Conservation (phyloP, 352 stramenopile species). For the Globisporangium cylindrosporum region DNA sequence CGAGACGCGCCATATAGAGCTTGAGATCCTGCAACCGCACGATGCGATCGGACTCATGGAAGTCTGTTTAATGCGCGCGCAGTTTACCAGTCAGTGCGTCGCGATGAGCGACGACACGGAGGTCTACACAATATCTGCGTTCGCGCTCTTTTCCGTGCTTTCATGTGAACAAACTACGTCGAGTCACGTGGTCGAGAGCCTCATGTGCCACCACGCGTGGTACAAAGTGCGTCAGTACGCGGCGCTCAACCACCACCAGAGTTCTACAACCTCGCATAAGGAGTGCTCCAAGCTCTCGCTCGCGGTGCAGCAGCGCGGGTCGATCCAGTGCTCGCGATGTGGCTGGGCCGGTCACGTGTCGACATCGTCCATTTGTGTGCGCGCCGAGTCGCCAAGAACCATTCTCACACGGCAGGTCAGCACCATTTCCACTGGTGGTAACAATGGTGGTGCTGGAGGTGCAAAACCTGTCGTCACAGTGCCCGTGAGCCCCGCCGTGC, state of each 20-base stretch:
- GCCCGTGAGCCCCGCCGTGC: neutral
- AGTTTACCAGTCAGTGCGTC: conserved; percentile 49
- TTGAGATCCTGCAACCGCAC: neutral
- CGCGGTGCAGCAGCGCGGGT: conserved; percentile 40
- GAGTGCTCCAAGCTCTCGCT: conserved; percentile 36
- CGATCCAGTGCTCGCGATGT: conserved; percentile 52
- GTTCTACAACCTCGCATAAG: conserved; percentile 8
- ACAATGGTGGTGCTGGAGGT: neutral
- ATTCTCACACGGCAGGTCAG: neutral
- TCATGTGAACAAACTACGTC: conserved; percentile 34
- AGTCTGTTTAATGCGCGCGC: conserved; percentile 26
- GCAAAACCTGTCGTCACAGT: neutral
- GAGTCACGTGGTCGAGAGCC: conserved; percentile 35
- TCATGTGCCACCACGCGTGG: conserved; percentile 44
- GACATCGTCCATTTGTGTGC: conserved; percentile 42
- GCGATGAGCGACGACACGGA: conserved; percentile 30
- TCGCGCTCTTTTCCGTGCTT: conserved; percentile 11
- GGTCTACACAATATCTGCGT: conserved; percentile 40
- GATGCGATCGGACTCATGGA: neutral
- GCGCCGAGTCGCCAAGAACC: neutral
- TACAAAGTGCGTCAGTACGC: conserved; percentile 55
- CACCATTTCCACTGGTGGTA: neutral
- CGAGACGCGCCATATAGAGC: conserved; percentile 2
- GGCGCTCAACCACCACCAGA: conserved; percentile 57
- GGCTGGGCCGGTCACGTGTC: conserved; percentile 52